Percentiles rank a stretch among this genome's conserved stretches.
Evolutionary conservation across 768 basidiomycete genomes (phyloP).

Genomic region (Mycena capillaripes): DNA sequence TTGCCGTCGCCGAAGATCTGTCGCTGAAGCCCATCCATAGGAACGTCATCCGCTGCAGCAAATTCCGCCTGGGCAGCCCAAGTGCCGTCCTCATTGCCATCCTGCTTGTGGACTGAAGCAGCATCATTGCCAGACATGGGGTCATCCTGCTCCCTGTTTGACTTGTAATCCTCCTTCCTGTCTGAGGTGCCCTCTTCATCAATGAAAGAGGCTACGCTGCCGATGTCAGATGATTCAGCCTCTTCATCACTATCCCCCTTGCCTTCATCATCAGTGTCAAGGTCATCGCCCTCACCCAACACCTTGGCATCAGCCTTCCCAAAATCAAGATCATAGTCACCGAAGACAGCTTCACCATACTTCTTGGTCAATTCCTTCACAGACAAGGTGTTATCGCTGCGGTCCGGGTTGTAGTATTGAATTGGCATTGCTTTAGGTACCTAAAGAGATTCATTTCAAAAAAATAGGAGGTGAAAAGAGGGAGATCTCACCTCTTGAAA

Average conservation of each 20-base stretch:
- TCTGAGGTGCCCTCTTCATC: not conserved
- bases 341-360: conserved; percentile 16
- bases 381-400: not conserved
- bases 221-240: not conserved
- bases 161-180: not conserved
- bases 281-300: not conserved
- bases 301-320: not conserved
- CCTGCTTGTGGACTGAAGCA: not conserved
- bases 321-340: conserved; percentile 18
- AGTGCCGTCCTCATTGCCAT: not conserved
- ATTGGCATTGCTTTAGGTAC: conserved; percentile 27
- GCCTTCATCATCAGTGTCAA: conserved; percentile 14
- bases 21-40: not conserved
- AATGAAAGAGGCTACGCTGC: conserved; percentile 10
- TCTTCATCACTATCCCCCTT: conserved; percentile 9
- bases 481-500: not conserved
- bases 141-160: not conserved
- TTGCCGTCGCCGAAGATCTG: not conserved
- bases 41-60: not conserved
- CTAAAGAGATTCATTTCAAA: not conserved
- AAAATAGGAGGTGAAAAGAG: not conserved
- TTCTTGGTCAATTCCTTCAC: conserved; percentile 13
- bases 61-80: not conserved
- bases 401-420: conserved; percentile 23
- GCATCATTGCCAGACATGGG: not conserved